These are phyloP conservation scores for Lepidopterella palustris DNA, from an alignment of 495 filamentous ascomycete species.

Conservation along the genomic window DNA sequence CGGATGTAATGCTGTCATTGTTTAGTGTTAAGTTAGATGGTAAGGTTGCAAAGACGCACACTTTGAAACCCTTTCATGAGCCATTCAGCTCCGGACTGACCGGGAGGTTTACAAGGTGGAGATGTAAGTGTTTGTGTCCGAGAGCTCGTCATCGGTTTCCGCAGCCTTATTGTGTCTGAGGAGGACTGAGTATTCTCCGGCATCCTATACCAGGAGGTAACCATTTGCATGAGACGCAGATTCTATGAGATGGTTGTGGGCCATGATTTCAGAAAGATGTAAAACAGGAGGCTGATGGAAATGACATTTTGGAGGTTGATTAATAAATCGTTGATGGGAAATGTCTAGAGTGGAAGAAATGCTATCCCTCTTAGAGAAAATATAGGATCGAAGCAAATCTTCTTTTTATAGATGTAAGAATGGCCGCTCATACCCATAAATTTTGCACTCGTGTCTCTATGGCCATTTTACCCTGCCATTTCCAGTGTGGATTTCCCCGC, in stretches of 20 bases:
- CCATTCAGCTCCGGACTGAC: slow-evolving; percentile 46
- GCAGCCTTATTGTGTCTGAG: slow-evolving; percentile 35
- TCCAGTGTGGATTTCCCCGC: slow-evolving; percentile 57
- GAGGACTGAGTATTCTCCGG: slow-evolving; percentile 57
- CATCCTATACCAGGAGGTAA: slow-evolving; percentile 65
- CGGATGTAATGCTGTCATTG: slow-evolving; percentile 53
- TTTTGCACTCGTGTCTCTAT: slow-evolving; percentile 63
- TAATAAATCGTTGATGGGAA: too few species aligned
- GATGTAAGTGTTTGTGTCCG: slow-evolving; percentile 25
- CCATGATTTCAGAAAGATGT: neutral
- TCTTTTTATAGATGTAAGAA: slow-evolving; percentile 3
- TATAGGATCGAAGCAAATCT: too few species aligned
- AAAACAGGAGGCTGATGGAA: slow-evolving; percentile 5
- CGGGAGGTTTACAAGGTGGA: slow-evolving; percentile 3
- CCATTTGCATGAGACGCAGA: slow-evolving; percentile 53
- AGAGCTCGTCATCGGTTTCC: slow-evolving; percentile 44
- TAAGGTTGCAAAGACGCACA: slow-evolving; percentile 24
- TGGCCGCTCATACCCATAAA: slow-evolving; percentile 50
- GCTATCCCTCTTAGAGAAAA: too few species aligned
- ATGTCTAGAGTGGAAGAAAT: too few species aligned
- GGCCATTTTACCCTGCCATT: slow-evolving; percentile 52
- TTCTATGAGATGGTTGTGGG: slow-evolving; percentile 66
- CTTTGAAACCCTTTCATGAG: slow-evolving; percentile 49
- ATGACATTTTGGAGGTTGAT: too few species aligned
- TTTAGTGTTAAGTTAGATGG: slow-evolving; percentile 51